A percentile compares a stretch with the other conserved stretches of the same genome.
Conservation (phyloP, 768 basidiomycete genomes). For the Auricularia cornea region DNA sequence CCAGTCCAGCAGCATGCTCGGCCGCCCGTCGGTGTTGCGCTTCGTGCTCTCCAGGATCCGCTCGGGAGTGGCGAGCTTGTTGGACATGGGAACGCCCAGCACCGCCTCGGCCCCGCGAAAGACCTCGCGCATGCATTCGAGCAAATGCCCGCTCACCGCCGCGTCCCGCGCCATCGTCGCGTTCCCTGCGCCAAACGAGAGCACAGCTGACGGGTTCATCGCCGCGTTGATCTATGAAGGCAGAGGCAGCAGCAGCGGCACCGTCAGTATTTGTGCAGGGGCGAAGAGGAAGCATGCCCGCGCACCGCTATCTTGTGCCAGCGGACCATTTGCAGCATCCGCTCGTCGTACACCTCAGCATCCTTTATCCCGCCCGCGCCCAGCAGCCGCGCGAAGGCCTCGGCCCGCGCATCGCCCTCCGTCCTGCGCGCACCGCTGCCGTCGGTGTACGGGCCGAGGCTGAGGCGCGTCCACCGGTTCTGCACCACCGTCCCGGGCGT, state of each 20-base stretch:
- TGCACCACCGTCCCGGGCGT: conserved; percentile 17
- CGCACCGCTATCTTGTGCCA: conserved; percentile 24
- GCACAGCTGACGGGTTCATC: conserved; percentile 21
- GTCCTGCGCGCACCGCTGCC: conserved; percentile 2
- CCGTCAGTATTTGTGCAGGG: neutral
- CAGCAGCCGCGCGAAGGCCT: conserved; percentile 14
- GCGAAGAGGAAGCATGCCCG: neutral
- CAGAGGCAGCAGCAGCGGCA: no score
- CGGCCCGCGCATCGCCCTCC: conserved; percentile 7
- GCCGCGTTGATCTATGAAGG: conserved; percentile 18
- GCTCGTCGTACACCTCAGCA: conserved; percentile 18
- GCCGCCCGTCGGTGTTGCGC: conserved; percentile 16
- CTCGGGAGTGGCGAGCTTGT: conserved; percentile 16
- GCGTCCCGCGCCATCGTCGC: conserved; percentile 17
- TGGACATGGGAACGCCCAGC: conserved; percentile 16
- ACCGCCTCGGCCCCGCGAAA: conserved; percentile 16
- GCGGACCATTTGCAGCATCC: conserved; percentile 18
- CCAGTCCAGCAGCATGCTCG: conserved; percentile 22
- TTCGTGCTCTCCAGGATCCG: conserved; percentile 17
- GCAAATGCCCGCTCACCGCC: conserved; percentile 15
- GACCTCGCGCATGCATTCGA: conserved; percentile 20
- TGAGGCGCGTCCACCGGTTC: conserved; percentile 23
- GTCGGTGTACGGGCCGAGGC: conserved; percentile 18
- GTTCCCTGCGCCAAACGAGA: conserved; percentile 19
- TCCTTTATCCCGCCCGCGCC: conserved; percentile 20